phyloP scores from a whole-genome alignment of 768 basidiomycete genomes.

The Sutorius australiensis region DNA sequence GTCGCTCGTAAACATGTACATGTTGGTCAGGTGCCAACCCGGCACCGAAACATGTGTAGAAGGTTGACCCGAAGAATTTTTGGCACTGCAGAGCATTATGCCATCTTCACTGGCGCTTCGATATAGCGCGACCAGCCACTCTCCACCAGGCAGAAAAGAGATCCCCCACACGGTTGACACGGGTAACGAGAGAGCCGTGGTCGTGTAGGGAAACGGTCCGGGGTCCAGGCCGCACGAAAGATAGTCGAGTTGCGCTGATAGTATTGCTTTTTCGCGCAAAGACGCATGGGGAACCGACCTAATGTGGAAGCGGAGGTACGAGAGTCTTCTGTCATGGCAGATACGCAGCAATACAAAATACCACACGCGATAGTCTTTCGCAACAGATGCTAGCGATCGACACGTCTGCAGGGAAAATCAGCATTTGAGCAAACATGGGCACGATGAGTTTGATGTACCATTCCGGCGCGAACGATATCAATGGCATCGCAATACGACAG shows the following conservation, averaged over 20 bases:
- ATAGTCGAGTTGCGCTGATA: slow-evolving; percentile 1
- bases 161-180: slow-evolving; percentile 1
- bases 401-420: slow-evolving; percentile 2
- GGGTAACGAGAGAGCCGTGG: neutral
- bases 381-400: neutral
- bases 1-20: slow-evolving; percentile 2
- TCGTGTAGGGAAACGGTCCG: neutral
- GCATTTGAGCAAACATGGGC: neutral
- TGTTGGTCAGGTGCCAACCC: neutral
- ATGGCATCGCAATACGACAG: slow-evolving; percentile 11
- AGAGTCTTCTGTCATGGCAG: slow-evolving; percentile 3
- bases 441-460: neutral
- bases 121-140: slow-evolving; percentile 9
- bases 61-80: neutral
- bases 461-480: slow-evolving; percentile 7
- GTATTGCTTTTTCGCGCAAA: slow-evolving; percentile 4
- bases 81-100: slow-evolving; percentile 6
- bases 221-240: neutral
- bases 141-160: slow-evolving; percentile 9
- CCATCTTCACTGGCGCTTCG: neutral
- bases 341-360: slow-evolving; percentile 3
- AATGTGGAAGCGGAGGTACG: neutral
- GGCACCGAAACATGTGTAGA: neutral
- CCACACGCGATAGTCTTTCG: neutral
- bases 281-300: neutral